Evolutionary conservation across 176 grass and related monocot genomes (phyloP), one percentile per base, ranked within the genome.

Genomic region (Stipa capillata): DNA sequence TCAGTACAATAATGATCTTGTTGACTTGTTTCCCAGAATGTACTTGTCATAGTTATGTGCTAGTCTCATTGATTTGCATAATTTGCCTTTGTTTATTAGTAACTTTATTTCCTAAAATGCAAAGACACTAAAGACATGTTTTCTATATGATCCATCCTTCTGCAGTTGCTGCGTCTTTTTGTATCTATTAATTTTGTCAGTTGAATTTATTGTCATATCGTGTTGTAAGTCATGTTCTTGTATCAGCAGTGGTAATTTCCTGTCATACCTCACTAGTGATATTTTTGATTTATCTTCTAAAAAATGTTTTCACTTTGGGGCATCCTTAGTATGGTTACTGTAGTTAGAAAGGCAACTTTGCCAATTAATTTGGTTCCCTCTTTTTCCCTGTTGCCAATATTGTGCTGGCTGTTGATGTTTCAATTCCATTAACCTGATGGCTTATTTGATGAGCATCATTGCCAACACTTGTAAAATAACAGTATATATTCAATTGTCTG

Each of bases 361-460:
- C 79, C 79, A 57, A 16, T 37, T 72, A 36, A 78, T 87, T 64
- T 72, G 64, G 79, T 87, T 83, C n/a, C 72, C 85, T 77, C 62
- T 82, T 87, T 82, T 87, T 78, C 47, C 85, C 73, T 72, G 73
- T 83, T 87, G 79, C 56, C 73, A 55, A 87, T 24, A 83, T 83
- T 5, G 16, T 4, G 17, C 44, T 37, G 35, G 44, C 79, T 47
- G 15, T 35, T 64, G 64, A 43, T 82, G 79, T 44, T 57, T 44
- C 7, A 65, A 65, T 12, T 48, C 3, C 60, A 13, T 59, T 51
- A 48, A 48, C 55, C 31, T 13, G 8, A n/a, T 75, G 69, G 71
- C 82, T 76, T 42, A 5, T 25, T 82, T 78, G 62, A 67, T 32
- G 42, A 39, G 6, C 72, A 70, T 76, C 51, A 33, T 40, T 20